Percentiles rank a stretch among this genome's conserved stretches.
Evolutionary conservation across 2,329 filamentous ascomycete genomes (phyloP).

Genomic region (Lecanicillium sp.): DNA sequence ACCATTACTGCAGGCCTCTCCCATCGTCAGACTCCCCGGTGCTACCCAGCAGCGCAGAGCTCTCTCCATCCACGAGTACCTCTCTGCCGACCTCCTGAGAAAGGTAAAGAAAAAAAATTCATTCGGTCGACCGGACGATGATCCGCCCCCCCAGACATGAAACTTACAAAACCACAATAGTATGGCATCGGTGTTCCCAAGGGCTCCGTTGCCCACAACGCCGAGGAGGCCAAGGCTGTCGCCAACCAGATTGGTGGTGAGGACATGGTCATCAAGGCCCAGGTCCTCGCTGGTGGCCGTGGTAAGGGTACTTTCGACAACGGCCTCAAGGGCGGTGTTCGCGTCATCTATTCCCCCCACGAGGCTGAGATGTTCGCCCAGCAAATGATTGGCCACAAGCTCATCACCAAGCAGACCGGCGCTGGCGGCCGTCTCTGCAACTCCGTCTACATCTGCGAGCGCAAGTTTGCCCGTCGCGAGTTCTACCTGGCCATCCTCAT

Average conservation of each 20-base stretch:
- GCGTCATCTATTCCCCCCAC: constrained; percentile 97
- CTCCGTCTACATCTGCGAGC: constrained; percentile 97
- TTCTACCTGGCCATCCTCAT: constrained; percentile 99
- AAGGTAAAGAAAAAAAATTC: constrained; percentile 41
- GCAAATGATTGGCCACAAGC: constrained; percentile 99
- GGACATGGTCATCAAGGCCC: constrained; percentile 99
- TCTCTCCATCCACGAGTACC: constrained; percentile 97
- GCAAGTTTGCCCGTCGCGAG: constrained; percentile 97
- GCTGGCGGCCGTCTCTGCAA: constrained; percentile 90
- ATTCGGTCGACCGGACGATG: constrained; percentile 3
- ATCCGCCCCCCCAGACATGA: constrained; percentile 16
- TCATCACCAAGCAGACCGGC: constrained; percentile 99
- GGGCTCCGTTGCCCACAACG: constrained; percentile 73
- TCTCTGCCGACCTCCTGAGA: constrained; percentile 85
- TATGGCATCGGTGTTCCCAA: constrained; percentile 93
- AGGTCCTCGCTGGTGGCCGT: constrained; percentile 94
- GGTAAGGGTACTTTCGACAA: constrained; percentile 98
- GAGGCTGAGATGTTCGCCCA: constrained; percentile 95
- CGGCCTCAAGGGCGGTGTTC: constrained; percentile 96
- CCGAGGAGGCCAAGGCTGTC: constrained; percentile 83
- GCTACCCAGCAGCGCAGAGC: constrained; percentile 74
- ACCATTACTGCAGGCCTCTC: constrained; percentile 27
- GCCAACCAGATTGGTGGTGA: constrained; percentile 87
- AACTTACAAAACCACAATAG: constrained; percentile 40
- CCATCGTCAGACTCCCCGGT: constrained; percentile 54